Base-by-base conservation (phyloP, 345 rosid genomes). In the Geranium brycei region DNA sequence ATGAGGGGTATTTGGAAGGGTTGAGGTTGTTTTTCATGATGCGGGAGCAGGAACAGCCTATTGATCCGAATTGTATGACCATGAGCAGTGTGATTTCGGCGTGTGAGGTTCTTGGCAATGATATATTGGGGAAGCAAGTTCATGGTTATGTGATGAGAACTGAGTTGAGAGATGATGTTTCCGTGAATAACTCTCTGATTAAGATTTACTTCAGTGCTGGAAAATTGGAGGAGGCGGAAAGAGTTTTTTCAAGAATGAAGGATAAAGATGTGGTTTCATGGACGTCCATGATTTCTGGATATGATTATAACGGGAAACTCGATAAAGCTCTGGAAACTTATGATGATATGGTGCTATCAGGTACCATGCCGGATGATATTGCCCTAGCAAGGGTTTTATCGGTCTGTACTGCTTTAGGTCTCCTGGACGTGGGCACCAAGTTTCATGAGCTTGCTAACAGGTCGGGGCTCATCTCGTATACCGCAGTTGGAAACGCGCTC, bases 11-110 rank as follows among this genome's bases (percentile, higher is more conserved):
- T 66, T 61, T 76, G 32, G 79, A 81, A 75, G 96, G 96, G 60
- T 67, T 92, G 68, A 58, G 78, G 66, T 76, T 86, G 69, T 92
- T 92, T 65, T 73, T 81, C 66, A 63, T 35, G 69, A 86, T 89
- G 98, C 84, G 81, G 41, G 88, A 78, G 56, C 85, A 80, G 41
- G 88, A 78, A 51, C 73, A 74, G 63, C 80, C 83, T 1, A 64
- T 87, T 74, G 87, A 82, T 62, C 96, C 95, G 2, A 93, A 92
- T 82, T 72, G 78, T 77, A 82, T 85, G 91, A 89, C 96, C 18
- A 73, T 92, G 96, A 87, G 91, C 3, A 87, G 95, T 55, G 80
- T 89, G 72, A 81, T 77, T 59, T 85, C 82, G 72, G 81, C 83
- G n/a, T 81, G 85, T 75, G 84, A 82, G 77, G 69, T 79, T 71